phyloP scores from a whole-genome alignment of 2,329 filamentous ascomycete species.

The Fusarium tanahbumbuense region DNA sequence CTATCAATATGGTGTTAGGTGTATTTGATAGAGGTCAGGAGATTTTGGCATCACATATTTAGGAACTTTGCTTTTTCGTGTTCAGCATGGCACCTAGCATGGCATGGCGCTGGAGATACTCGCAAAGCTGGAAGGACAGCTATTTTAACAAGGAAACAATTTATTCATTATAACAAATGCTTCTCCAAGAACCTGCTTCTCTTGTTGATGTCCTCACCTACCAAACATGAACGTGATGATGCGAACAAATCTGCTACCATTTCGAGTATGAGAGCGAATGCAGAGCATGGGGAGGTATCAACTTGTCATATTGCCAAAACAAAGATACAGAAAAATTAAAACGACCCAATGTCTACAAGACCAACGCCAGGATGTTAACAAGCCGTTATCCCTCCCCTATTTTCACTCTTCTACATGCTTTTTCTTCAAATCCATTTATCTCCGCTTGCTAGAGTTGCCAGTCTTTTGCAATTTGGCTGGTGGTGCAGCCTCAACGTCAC shows the following conservation, averaged over 20 bases:
- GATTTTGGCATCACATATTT: conserved; percentile 1
- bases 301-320: conserved; percentile 46
- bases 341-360: conserved; percentile 44
- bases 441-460: conserved; percentile 37
- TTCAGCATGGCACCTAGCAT: conserved; percentile 42
- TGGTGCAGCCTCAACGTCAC: conserved; percentile 61
- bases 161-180: conserved; percentile 25
- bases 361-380: conserved; percentile 45
- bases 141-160: conserved; percentile 17
- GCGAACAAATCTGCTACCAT: conserved; percentile 12
- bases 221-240: conserved; percentile 9
- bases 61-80: conserved; percentile 19
- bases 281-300: conserved; percentile 42
- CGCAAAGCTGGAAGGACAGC: conserved; percentile 26
- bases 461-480: conserved; percentile 57
- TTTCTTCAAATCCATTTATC: conserved; percentile 25
- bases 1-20: conserved; percentile 25
- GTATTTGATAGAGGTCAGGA: conserved; percentile 30
- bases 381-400: conserved; percentile 22
- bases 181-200: background rate
- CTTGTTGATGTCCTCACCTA: conserved; percentile 10
- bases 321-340: conserved; percentile 44
- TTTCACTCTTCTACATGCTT: conserved; percentile 27
- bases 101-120: conserved; percentile 43
- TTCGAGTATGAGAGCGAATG: background rate